These are phyloP conservation scores for Yamadazyma kanchanaburiensis DNA, from an alignment of 1,139 yeast genomes.

Conservation along the genomic window DNA sequence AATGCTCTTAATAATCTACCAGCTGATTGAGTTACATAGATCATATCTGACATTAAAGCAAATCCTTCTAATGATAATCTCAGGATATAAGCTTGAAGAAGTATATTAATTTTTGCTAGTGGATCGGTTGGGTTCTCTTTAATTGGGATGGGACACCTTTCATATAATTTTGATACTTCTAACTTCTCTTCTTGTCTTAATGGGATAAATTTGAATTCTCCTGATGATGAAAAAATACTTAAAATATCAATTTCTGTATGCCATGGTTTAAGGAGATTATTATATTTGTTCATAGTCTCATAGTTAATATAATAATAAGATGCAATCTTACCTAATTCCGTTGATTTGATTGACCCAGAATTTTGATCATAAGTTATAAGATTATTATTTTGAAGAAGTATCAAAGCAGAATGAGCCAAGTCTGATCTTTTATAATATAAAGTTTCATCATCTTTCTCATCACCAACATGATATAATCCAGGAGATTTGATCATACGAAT, in stretches of 20 bases:
- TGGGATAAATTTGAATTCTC: constrained; percentile 81
- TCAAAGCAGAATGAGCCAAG: constrained; percentile 73
- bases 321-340: constrained; percentile 82
- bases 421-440: constrained; percentile 55
- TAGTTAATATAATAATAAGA: constrained; percentile 83
- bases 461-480: constrained; percentile 71
- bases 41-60: constrained; percentile 92
- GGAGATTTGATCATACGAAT: constrained; percentile 80
- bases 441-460: constrained; percentile 49
- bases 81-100: constrained; percentile 84
- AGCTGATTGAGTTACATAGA: constrained; percentile 89
- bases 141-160: constrained; percentile 82
- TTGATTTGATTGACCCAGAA: constrained; percentile 47
- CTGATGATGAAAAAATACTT: constrained; percentile 73
- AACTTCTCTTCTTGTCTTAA: constrained; percentile 81
- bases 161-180: constrained; percentile 71
- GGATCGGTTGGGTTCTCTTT: constrained; percentile 71
- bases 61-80: constrained; percentile 75
- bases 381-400: constrained; percentile 49
- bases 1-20: constrained; percentile 86
- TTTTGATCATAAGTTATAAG: constrained; percentile 57
- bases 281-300: constrained; percentile 65
- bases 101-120: constrained; percentile 71
- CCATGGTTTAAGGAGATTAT: constrained; percentile 59
- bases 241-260: constrained; percentile 71